A percentile compares a stretch with the other conserved stretches of the same genome.
These are phyloP conservation scores for Trichoderma sp. DNA, from an alignment of 2,329 filamentous ascomycete genomes.

Conservation along the genomic window DNA sequence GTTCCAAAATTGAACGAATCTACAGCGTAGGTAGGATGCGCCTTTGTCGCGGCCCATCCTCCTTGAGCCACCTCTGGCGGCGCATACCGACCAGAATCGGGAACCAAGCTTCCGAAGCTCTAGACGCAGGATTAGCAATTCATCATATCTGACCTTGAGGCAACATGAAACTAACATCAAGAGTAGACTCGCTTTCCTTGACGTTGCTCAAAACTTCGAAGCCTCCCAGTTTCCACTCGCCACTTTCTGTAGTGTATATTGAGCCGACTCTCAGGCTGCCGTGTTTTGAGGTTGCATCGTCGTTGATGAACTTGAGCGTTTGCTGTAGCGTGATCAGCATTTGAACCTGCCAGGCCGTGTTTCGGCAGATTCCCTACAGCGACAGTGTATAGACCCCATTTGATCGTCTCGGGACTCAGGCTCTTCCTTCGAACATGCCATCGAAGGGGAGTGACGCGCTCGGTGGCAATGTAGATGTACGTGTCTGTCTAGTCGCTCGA, in stretches of 20 bases:
- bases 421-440: conserved; percentile 91
- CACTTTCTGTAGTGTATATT: conserved; percentile 90
- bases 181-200: conserved; percentile 91
- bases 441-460: conserved; percentile 78
- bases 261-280: conserved; percentile 82
- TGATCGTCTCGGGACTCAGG: conserved; percentile 84
- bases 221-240: conserved; percentile 94
- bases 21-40: conserved; percentile 72
- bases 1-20: conserved; percentile 86
- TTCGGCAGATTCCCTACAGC: conserved; percentile 55
- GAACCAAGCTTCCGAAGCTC: conserved; percentile 83
- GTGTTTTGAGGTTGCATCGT: conserved; percentile 87
- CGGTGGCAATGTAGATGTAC: conserved; percentile 94
- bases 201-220: conserved; percentile 92
- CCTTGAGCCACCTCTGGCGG: conserved; percentile 80
- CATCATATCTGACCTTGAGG: too few relatives aligned
- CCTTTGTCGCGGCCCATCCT: conserved; percentile 91
- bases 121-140: conserved; percentile 34
- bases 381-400: conserved; percentile 89
- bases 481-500: conserved; percentile 67
- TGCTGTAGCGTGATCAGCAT: conserved; percentile 51
- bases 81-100: conserved; percentile 78
- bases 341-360: too few relatives aligned
- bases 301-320: conserved; percentile 94
- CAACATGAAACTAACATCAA: conserved; percentile 58